phyloP scores from a whole-genome alignment of 768 basidiomycete genomes.

The Candolleomyces eurysporus region DNA sequence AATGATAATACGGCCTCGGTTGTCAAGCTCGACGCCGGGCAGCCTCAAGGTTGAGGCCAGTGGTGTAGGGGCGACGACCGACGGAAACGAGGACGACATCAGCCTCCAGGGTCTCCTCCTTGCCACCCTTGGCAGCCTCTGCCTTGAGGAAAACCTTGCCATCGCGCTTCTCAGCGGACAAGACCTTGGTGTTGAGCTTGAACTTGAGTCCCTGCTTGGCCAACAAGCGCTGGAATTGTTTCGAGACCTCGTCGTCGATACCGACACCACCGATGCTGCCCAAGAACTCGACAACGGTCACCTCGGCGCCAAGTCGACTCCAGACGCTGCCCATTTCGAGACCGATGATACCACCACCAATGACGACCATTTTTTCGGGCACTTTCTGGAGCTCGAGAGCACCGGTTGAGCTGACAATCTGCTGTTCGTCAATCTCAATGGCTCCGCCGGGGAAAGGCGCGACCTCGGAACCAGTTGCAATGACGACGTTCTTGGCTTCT shows the following conservation, averaged over 20 bases:
- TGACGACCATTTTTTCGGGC: conserved; percentile 95
- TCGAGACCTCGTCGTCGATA: conserved; percentile 95
- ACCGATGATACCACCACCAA: conserved; percentile 97
- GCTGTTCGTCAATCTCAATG: conserved; percentile 94
- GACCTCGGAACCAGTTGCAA: conserved; percentile 96
- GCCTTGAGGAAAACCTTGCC: conserved; percentile 84
- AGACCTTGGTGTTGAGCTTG: conserved; percentile 94
- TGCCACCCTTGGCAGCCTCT: conserved; percentile 91
- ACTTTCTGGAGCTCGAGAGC: conserved; percentile 87
- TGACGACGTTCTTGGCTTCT: conserved; percentile 90
- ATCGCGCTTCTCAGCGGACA: conserved; percentile 84
- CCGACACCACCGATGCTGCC: conserved; percentile 89
- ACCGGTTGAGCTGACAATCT: conserved; percentile 94
- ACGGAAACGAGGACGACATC: conserved; percentile 96
- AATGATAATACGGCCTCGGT: conserved; percentile 87
- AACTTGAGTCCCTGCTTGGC: conserved; percentile 96
- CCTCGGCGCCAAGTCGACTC: conserved; percentile 93
- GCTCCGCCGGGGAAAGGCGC: conserved; percentile 91
- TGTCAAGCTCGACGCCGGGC: conserved; percentile 90
- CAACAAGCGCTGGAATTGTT: conserved; percentile 90
- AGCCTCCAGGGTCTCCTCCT: conserved; percentile 87
- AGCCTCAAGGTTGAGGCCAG: conserved; percentile 85
- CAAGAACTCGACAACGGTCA: conserved; percentile 96
- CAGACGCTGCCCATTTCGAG: conserved; percentile 98
- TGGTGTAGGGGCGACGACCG: conserved; percentile 89